Conservation (phyloP, 345 rosid species). For the Populus nigra region DNA sequence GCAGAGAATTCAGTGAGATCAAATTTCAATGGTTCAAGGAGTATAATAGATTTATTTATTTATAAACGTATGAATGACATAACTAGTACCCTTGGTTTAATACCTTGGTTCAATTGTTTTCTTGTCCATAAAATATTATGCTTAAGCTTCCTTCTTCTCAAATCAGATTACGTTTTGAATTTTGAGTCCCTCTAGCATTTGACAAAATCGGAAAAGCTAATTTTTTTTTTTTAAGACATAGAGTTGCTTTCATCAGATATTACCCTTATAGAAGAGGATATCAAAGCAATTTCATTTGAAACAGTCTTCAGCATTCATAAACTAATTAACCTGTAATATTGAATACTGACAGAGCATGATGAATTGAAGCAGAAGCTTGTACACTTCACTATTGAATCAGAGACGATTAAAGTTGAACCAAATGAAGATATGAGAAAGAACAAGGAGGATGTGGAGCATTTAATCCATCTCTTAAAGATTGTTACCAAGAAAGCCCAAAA, state of each 20-base stretch:
- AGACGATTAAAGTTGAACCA: no score
- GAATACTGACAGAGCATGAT: no score
- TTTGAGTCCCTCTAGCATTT: background rate
- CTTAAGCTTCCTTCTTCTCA: background rate
- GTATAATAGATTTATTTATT: conserved; percentile 24
- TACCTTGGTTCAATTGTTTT: background rate
- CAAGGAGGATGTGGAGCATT: no score
- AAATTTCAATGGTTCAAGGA: conserved; percentile 15
- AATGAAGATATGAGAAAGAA: no score
- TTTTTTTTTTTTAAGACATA: no score
- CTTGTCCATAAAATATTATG: background rate
- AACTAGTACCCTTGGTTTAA: conserved; percentile 7
- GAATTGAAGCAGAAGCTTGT: no score
- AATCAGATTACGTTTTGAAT: background rate
- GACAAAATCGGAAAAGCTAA: background rate
- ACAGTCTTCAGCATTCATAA: background rate
- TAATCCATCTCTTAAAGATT: no score
- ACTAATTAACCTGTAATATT: no score
- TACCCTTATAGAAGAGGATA: background rate
- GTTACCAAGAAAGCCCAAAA: no score
- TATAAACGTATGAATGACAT: background rate
- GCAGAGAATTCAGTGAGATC: conserved; percentile 52
- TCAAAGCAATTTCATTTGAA: background rate
- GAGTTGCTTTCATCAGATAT: background rate
- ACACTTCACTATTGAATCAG: no score